phyloP scores from a whole-genome alignment of 1,284 basidiomycete species.

The Puccinia sorghi region DNA sequence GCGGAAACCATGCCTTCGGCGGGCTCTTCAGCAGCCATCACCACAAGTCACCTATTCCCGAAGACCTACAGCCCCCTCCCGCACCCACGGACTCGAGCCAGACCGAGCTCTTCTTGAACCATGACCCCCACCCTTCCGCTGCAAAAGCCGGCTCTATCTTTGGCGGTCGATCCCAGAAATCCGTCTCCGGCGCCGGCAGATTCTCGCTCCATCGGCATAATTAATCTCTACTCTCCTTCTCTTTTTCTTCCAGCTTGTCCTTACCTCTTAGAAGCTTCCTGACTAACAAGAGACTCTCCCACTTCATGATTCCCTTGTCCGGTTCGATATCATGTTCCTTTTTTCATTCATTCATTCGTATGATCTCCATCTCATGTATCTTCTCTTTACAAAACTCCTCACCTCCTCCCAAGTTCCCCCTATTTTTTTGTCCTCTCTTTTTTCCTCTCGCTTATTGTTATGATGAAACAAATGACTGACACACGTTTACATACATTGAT shows the following conservation, averaged over 20 bases:
- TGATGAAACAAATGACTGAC: no score
- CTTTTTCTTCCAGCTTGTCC: neutral
- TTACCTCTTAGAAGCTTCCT: neutral
- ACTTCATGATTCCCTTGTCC: no score
- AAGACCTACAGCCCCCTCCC: neutral
- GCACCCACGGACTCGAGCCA: neutral
- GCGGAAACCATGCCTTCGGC: conserved; percentile 1
- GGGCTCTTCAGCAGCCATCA: neutral
- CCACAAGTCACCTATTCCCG: neutral
- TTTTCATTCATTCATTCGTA: neutral
- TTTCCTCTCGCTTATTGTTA: no score
- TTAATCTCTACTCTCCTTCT: neutral
- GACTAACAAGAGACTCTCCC: neutral
- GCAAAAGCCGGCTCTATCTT: conserved; percentile 13
- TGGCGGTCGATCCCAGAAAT: conserved; percentile 9
- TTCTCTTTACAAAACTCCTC: no score
- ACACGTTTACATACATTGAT: no score
- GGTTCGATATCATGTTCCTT: neutral
- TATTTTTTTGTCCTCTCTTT: no score
- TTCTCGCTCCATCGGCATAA: conserved; percentile 16
- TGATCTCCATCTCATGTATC: no score
- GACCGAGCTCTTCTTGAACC: conserved; percentile 5
- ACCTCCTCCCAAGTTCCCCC: no score
- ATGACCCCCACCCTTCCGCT: conserved; percentile 14
- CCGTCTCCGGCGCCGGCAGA: neutral